Base-by-base conservation (phyloP, 2,329 filamentous ascomycete species). In the Immersiporthe knoxdaviesiana region DNA sequence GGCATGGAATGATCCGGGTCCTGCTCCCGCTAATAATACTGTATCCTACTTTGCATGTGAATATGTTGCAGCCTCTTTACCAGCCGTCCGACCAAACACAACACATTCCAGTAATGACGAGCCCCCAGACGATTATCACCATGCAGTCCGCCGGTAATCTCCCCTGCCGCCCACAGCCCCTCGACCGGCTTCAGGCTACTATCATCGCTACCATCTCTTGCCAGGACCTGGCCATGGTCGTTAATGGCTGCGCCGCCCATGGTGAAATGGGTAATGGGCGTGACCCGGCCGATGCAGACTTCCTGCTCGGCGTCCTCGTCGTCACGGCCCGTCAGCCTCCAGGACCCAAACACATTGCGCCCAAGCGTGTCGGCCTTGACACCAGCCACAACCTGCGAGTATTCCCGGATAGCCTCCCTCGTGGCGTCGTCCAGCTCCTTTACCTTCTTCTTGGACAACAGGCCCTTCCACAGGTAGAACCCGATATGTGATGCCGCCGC, bases 61-160 rank as follows among this genome's bases (percentile, higher is more conserved):
- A 37, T 60, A 68, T 2, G 41, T 32, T 21, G 83, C 84, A 11
- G 84, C 85, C 69, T 83, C 75, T 21, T 79, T 75, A 0, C 87
- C 88, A 0, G 87, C 88, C 50, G 86, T 84, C 52, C 87, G 80
- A 4, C 88, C 88, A 79, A 87, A 91, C 0, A 91, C 96, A 73
- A 99, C 96, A 79, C 96, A 99, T 78, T 96, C 96, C 59, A 99
- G 90, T 44, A 99, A 88, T n/a, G 95, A 98, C 18, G 96, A 99
- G 73, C 96, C 96, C 83, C 96, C 41, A 99, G 92, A 84, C 96
- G 93, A 87, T 99, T 99, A 80, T 96, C 94, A 78, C 96, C 96
- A 88, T 91, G 88, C 10, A 91, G 79, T 0, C 89, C 89, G 0
- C 89, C 89, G 0, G 88, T 89, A 24, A 90, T 84, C 79, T 91